Conservation (phyloP, 495 filamentous ascomycete genomes). For the Aspergillus sclerotioniger region DNA sequence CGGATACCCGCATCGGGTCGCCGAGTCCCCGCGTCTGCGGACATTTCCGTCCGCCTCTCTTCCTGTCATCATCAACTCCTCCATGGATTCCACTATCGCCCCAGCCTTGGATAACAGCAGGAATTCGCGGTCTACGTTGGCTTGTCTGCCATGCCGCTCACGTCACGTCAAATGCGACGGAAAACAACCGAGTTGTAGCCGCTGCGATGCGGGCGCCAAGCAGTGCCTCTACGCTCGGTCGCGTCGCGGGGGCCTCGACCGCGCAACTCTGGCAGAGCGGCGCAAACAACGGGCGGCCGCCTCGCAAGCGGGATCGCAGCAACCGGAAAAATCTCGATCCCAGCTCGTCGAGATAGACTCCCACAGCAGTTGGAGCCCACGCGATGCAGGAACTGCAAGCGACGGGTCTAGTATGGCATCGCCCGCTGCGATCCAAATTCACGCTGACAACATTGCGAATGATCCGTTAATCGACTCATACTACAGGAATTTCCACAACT, state of each 20-base stretch:
- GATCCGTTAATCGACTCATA: slow-evolving; percentile 29
- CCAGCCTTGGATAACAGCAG: background rate
- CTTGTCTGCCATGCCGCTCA: slow-evolving; percentile 26
- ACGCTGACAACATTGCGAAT: slow-evolving; percentile 14
- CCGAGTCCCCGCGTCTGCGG: background rate
- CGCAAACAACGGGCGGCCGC: slow-evolving; percentile 18
- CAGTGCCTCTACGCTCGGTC: slow-evolving; percentile 50
- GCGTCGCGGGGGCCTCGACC: slow-evolving; percentile 49
- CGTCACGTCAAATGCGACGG: slow-evolving; percentile 30
- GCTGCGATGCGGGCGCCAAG: slow-evolving; percentile 41
- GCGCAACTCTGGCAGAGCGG: slow-evolving; percentile 23
- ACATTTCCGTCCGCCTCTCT: slow-evolving; percentile 1
- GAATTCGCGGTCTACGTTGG: slow-evolving; percentile 19
- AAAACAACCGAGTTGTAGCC: slow-evolving; percentile 19
- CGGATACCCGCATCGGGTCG: background rate
- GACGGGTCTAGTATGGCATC: background rate
- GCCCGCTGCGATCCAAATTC: background rate
- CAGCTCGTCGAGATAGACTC: slow-evolving; percentile 9
- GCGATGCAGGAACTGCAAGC: background rate
- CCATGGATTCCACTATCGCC: background rate
- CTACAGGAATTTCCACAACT: slow-evolving; percentile 30
- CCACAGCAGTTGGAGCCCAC: background rate
- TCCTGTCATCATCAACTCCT: background rate
- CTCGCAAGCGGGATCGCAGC: slow-evolving; percentile 2
- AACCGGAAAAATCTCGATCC: background rate